A percentile compares a stretch with the other conserved stretches of the same genome.
These are phyloP conservation scores for Groenewaldozyma salmanticensis DNA, from an alignment of 805 yeast genomes.

Conservation along the genomic window DNA sequence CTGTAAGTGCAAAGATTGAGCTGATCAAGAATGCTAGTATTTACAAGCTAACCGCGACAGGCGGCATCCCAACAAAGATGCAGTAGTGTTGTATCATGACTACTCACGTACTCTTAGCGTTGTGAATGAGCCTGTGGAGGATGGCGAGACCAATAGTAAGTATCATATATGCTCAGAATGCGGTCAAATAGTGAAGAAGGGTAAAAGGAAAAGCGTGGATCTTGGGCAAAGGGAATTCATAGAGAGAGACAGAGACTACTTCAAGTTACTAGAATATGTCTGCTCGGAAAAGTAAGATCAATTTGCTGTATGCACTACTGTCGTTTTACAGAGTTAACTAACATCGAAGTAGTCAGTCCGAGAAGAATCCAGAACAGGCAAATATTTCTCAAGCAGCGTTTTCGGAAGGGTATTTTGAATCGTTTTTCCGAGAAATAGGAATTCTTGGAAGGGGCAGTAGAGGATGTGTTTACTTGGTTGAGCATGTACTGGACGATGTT, in stretches of 20 bases:
- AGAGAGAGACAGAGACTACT: slow-evolving; percentile 12
- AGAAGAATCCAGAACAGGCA: background rate
- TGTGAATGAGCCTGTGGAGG: background rate
- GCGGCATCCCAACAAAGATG: slow-evolving; percentile 3
- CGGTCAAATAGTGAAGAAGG: background rate
- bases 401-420: slow-evolving; percentile 71
- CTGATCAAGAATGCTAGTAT: background rate
- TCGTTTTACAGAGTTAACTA: background rate
- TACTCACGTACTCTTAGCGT: background rate
- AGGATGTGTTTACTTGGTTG: slow-evolving; percentile 77
- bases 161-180: background rate
- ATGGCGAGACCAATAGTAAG: background rate
- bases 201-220: background rate
- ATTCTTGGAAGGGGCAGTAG: slow-evolving; percentile 74
- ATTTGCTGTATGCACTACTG: background rate
- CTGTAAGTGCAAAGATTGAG: slow-evolving; percentile 9
- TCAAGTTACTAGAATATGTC: slow-evolving; percentile 13
- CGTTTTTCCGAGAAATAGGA: slow-evolving; percentile 49
- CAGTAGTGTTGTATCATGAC: slow-evolving; percentile 14
- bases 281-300: background rate
- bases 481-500: slow-evolving; percentile 63
- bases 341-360: background rate
- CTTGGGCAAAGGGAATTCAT: too few relatives aligned
- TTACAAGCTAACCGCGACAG: background rate
- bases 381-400: slow-evolving; percentile 35